Base-by-base conservation (phyloP, 2,329 filamentous ascomycete genomes). In the Colletotrichum australisinense region DNA sequence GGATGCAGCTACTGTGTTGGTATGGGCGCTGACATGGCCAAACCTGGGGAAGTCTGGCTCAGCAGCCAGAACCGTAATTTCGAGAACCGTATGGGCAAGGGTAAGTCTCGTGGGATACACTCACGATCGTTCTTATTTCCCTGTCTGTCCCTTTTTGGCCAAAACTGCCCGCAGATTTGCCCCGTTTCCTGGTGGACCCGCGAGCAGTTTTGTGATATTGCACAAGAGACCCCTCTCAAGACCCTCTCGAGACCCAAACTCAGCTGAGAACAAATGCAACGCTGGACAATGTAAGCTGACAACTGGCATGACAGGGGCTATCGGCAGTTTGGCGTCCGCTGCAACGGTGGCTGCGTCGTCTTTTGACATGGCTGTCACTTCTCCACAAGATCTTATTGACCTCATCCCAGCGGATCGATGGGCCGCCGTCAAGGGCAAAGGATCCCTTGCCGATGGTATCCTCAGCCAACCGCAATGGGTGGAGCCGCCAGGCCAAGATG, bases 41-140 rank as follows among this genome's bases (percentile, higher is more conserved):
- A 66, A 1, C 76, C 81, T 7, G 85, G 84, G 1, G 84, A 85
- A 72, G 81, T 82, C 1, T 86, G 85, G 85, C 75, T 86, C 2
- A 83, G 79, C n/a, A 84, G 82, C 14, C 84, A 86, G 76, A 86
- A 87, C 69, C 78, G 85, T 12, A 86, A 87, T 74, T 86, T 86
- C 70, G 76, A 84, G 73, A 86, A 87, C 72, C 76, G 85, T 2
- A 86, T 86, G 83, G 84, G 84, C 2, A 80, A 78, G 74, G 83
- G 84, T 82, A 67, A 30, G 73, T 60, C 14, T 22, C 16, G 14
- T 87, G 72, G 85, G 5, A 42, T 42, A 42, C 38, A 24, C 32
- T 52, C 38, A 60, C 24, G 19, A 38, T 42, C 38, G 82, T 83
- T 24, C 24, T 42, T 22, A 32, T 60, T 32, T 38, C 26, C 0